These are phyloP conservation scores for Leccinellum rugosiceps DNA, from an alignment of 768 basidiomycete genomes.

Conservation along the genomic window DNA sequence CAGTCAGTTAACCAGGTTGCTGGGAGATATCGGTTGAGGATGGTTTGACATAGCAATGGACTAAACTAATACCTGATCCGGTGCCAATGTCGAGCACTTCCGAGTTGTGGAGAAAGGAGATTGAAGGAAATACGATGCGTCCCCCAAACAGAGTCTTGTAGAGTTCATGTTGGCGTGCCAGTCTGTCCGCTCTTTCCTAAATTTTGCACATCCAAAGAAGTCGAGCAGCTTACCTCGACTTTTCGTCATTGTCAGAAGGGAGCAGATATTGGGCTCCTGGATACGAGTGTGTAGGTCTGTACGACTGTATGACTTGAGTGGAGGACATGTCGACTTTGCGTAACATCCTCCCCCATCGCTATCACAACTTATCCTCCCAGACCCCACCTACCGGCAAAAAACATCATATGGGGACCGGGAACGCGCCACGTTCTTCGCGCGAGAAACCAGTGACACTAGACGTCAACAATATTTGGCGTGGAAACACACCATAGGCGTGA, in stretches of 20 bases:
- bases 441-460: not conserved
- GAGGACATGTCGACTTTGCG: not conserved
- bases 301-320: not conserved
- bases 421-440: not conserved
- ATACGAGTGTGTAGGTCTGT: conserved; percentile 14
- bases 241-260: conserved; percentile 21
- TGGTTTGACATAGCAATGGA: not conserved
- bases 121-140: conserved; percentile 13
- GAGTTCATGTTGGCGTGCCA: conserved; percentile 17
- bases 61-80: conserved; percentile 16
- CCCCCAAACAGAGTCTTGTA: conserved; percentile 16
- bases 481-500: not conserved
- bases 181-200: not conserved
- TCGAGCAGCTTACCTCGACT: conserved; percentile 4
- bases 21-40: not conserved
- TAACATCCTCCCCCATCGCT: not conserved
- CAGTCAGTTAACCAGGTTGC: conserved; percentile 18
- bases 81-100: conserved; percentile 23
- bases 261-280: conserved; percentile 20
- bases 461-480: not conserved
- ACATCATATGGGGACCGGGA: not conserved
- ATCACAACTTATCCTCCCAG: not conserved
- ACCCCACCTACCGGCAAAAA: not conserved
- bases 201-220: not conserved
- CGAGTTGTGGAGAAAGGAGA: conserved; percentile 1